Evolutionary conservation across 306 rosid species (phyloP).

Genomic region (Lathyrus aphaca): DNA sequence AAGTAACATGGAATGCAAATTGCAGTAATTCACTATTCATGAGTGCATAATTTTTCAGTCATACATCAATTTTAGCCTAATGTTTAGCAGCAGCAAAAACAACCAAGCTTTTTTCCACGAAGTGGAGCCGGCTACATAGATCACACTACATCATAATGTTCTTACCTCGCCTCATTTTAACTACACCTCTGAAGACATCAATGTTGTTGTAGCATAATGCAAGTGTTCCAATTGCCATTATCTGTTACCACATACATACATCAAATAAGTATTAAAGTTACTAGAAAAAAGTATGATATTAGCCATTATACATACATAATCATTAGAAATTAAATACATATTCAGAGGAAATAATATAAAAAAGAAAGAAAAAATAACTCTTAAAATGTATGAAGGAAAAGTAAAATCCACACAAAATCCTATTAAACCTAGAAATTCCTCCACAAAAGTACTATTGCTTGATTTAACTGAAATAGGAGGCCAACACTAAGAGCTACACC

Average conservation of each 20-base stretch:
- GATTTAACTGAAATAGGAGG: slow-evolving; percentile 28
- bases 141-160: too few species aligned
- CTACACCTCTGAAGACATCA: slow-evolving; percentile 92
- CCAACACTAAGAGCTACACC: slow-evolving; percentile 16
- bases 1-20: slow-evolving; percentile 6
- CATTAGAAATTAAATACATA: slow-evolving; percentile 16
- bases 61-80: neutral
- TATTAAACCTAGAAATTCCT: slow-evolving; percentile 18
- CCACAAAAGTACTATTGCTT: slow-evolving; percentile 18
- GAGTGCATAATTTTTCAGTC: slow-evolving; percentile 12
- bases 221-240: slow-evolving; percentile 96
- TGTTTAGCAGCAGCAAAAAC: too few species aligned
- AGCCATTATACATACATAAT: neutral
- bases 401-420: neutral
- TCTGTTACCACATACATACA: slow-evolving; percentile 50
- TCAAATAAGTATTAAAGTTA: slow-evolving; percentile 39
- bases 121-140: too few species aligned
- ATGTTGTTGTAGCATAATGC: slow-evolving; percentile 90
- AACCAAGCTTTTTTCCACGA: too few species aligned
- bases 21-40: slow-evolving; percentile 24
- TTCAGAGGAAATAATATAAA: slow-evolving; percentile 13
- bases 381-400: slow-evolving; percentile 19
- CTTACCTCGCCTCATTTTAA: slow-evolving; percentile 96
- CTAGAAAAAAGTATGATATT: slow-evolving; percentile 14
- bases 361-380: slow-evolving; percentile 20